Percentiles rank a stretch among this genome's conserved stretches.
These are phyloP conservation scores for Aspergillus sp. DNA, from an alignment of 2,329 filamentous ascomycete species.

Conservation along the genomic window DNA sequence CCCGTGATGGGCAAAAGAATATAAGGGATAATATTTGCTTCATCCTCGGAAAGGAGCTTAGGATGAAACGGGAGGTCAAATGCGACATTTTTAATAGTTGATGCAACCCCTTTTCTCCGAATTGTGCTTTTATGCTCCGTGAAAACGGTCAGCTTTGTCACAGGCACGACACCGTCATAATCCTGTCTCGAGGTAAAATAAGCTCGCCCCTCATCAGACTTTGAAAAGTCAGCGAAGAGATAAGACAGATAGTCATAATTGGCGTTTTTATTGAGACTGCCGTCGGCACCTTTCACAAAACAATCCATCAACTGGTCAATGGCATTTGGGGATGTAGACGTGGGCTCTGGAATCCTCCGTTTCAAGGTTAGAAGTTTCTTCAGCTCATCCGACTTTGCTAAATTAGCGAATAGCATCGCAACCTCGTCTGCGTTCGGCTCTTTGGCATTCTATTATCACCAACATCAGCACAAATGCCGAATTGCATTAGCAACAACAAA, in stretches of 20 bases:
- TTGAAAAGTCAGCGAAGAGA: slow-evolving; percentile 87
- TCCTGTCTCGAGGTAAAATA: slow-evolving; percentile 70
- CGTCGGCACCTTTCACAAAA: slow-evolving; percentile 87
- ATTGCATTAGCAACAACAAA: neutral
- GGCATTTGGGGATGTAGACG: slow-evolving; percentile 67
- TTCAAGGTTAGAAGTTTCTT: slow-evolving; percentile 65
- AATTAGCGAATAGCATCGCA: slow-evolving; percentile 88
- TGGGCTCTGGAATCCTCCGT: slow-evolving; percentile 62
- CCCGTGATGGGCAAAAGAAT: slow-evolving; percentile 83
- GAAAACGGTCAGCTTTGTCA: slow-evolving; percentile 90
- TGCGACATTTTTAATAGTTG: slow-evolving; percentile 87
- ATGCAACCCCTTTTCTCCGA: slow-evolving; percentile 88
- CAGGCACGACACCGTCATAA: slow-evolving; percentile 79
- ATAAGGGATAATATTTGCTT: slow-evolving; percentile 81
- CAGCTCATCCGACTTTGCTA: slow-evolving; percentile 73
- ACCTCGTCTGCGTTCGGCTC: slow-evolving; percentile 81
- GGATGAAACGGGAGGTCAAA: slow-evolving; percentile 75
- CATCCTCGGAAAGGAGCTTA: slow-evolving; percentile 64
- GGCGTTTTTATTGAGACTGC: slow-evolving; percentile 75
- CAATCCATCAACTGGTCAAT: slow-evolving; percentile 92
- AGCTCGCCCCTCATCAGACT: slow-evolving; percentile 67
- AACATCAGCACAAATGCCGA: slow-evolving; percentile 4
- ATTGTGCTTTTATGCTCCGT: slow-evolving; percentile 83
- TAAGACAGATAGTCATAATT: slow-evolving; percentile 93
- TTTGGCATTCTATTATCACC: slow-evolving; percentile 36